A percentile compares a stretch with the other conserved stretches of the same genome.
Evolutionary conservation across 106 monocot genomes (phyloP).

Genomic region (Acorus gramineus): DNA sequence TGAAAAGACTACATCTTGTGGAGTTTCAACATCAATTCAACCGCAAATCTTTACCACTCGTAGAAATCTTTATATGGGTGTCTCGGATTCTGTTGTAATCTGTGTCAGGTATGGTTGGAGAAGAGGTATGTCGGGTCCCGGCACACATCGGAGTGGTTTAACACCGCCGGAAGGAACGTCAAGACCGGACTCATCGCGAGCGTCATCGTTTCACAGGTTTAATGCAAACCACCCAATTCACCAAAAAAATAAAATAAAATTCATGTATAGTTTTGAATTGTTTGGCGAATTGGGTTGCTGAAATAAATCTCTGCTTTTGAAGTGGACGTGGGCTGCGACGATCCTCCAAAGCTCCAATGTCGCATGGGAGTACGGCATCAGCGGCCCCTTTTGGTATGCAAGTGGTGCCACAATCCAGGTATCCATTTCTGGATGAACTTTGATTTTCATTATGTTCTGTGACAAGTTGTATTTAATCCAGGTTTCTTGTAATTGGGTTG

Average conservation of each 20-base stretch:
- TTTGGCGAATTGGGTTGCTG: too few relatives aligned
- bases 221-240: neutral
- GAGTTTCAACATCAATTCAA: too few relatives aligned
- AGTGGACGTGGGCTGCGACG: conserved; percentile 99
- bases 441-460: neutral
- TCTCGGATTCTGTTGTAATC: neutral
- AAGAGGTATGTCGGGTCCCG: conserved; percentile 85
- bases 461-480: neutral
- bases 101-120: conserved; percentile 84
- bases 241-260: too few relatives aligned
- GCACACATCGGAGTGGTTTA: conserved; percentile 99
- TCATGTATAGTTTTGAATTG: too few relatives aligned
- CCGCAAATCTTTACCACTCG: too few relatives aligned
- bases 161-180: conserved; percentile 93
- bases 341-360: conserved; percentile 98
- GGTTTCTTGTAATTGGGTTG: neutral
- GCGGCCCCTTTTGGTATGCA: conserved; percentile 98
- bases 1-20: too few relatives aligned
- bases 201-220: conserved; percentile 96
- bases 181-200: conserved; percentile 98
- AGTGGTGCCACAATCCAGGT: conserved; percentile 99
- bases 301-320: neutral
- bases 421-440: neutral
- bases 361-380: conserved; percentile 95
- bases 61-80: too few relatives aligned